Percentiles rank a stretch among this genome's conserved stretches.
Conservation (phyloP, 108 stramenopile genomes). For the Pseudonitzschia multiseries region DNA sequence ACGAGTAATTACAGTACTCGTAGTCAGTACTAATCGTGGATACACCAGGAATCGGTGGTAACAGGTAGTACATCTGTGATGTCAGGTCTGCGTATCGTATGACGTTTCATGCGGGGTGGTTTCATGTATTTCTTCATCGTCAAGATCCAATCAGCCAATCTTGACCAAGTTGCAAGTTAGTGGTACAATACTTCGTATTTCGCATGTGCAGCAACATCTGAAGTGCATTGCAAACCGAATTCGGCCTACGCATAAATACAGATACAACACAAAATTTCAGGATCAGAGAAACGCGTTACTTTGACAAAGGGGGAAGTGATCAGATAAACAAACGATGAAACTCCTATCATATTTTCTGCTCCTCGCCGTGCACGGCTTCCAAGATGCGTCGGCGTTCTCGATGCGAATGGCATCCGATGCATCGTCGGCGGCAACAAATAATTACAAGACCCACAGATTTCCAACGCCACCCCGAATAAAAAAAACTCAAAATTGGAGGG, state of each 20-base stretch:
- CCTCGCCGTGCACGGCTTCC: neutral
- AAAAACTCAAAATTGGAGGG: conserved; percentile 23
- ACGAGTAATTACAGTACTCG: too few species aligned
- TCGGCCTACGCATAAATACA: too few species aligned
- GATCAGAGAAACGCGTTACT: too few species aligned
- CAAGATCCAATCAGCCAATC: neutral
- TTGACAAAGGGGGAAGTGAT: too few species aligned
- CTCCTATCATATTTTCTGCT: neutral
- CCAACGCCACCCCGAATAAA: conserved; percentile 25
- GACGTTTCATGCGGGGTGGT: too few species aligned
- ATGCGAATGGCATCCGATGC: conserved; percentile 5
- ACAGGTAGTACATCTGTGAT: too few species aligned
- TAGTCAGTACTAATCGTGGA: neutral
- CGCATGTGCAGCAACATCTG: too few species aligned
- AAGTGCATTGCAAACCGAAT: too few species aligned
- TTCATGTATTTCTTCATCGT: neutral
- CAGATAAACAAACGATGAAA: neutral
- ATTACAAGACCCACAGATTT: neutral
- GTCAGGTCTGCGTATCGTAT: neutral
- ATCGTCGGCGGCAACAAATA: neutral
- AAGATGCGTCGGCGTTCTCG: conserved; percentile 1
- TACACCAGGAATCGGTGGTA: neutral
- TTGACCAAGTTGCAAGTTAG: too few species aligned
- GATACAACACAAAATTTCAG: too few species aligned
- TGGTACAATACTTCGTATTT: too few species aligned